phyloP scores from a whole-genome alignment of 2,329 filamentous ascomycete species.

The Metarhizium brunneum region DNA sequence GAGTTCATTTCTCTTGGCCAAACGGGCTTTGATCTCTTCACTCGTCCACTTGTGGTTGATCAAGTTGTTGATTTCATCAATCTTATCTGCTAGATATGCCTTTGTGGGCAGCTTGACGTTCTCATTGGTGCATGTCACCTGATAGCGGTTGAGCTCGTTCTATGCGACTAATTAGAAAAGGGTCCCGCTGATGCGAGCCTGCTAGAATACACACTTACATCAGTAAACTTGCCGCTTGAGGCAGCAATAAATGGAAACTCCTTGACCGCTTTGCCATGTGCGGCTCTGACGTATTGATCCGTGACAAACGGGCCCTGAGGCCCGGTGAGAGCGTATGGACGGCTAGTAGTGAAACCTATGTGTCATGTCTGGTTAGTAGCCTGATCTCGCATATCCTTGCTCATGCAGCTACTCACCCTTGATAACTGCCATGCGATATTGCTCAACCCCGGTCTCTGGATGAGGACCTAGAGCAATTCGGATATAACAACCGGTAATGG shows the following conservation, averaged over 20 bases:
- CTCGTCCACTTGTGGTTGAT: constrained; percentile 77
- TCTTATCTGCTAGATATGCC: constrained; percentile 58
- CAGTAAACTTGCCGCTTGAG: constrained; percentile 78
- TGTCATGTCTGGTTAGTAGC: background rate
- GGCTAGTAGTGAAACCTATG: constrained; percentile 65
- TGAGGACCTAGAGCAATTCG: constrained; percentile 78
- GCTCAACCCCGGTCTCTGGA: constrained; percentile 58
- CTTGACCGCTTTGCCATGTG: constrained; percentile 74
- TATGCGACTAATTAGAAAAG: constrained; percentile 23
- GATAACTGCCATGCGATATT: constrained; percentile 83
- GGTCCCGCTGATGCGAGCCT: background rate
- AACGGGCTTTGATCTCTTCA: constrained; percentile 69
- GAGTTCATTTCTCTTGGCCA: constrained; percentile 60
- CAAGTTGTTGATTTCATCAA: constrained; percentile 70
- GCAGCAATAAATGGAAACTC: constrained; percentile 87
- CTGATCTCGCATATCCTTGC: background rate
- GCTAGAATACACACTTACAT: constrained; percentile 40
- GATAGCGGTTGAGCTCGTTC: constrained; percentile 74
- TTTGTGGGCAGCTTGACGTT: constrained; percentile 67
- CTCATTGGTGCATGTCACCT: constrained; percentile 63
- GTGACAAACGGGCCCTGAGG: constrained; percentile 73
- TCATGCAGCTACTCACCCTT: constrained; percentile 50
- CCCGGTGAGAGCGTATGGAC: constrained; percentile 73
- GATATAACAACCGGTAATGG: constrained; percentile 75
- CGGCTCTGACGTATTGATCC: constrained; percentile 73